Evolutionary conservation across 176 grass and related monocot species (phyloP).

Genomic region (Puccinellia tenuiflora): DNA sequence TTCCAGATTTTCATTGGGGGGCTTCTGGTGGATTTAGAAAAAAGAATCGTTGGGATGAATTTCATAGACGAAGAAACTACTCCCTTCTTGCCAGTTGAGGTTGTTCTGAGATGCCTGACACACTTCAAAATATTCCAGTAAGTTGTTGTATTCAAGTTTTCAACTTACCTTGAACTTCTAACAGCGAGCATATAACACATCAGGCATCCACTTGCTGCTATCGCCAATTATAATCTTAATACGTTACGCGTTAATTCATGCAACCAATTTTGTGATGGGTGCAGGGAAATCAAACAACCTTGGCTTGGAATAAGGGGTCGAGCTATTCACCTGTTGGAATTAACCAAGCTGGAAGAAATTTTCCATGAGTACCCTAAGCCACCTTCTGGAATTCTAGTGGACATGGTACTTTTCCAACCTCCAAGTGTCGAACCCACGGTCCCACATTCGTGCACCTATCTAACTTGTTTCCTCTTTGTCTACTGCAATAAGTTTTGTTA

Average conservation of each 20-base stretch:
- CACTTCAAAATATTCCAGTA: neutral
- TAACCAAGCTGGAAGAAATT: neutral
- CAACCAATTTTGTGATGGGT: neutral
- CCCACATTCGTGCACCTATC: neutral
- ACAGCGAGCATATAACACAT: neutral
- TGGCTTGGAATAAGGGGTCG: slow-evolving; percentile 4
- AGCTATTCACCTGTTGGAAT: neutral
- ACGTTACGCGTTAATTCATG: neutral
- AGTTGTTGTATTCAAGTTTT: neutral
- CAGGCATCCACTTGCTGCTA: neutral
- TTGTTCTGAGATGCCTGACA: neutral
- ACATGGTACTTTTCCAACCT: neutral
- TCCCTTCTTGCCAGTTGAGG: slow-evolving; percentile 6
- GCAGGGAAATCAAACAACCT: neutral
- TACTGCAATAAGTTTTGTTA: neutral
- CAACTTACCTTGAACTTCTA: neutral
- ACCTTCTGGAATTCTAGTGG: neutral
- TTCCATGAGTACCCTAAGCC: neutral
- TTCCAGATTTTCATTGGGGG: slow-evolving; percentile 9
- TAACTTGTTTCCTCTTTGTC: neutral
- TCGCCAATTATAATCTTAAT: neutral
- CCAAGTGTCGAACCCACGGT: neutral
- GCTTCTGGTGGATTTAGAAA: neutral
- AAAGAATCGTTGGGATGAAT: slow-evolving; percentile 4
- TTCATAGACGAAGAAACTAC: neutral